Evolutionary conservation across 2,329 filamentous ascomycete species (phyloP).

Genomic region (Colletotrichum karsti): DNA sequence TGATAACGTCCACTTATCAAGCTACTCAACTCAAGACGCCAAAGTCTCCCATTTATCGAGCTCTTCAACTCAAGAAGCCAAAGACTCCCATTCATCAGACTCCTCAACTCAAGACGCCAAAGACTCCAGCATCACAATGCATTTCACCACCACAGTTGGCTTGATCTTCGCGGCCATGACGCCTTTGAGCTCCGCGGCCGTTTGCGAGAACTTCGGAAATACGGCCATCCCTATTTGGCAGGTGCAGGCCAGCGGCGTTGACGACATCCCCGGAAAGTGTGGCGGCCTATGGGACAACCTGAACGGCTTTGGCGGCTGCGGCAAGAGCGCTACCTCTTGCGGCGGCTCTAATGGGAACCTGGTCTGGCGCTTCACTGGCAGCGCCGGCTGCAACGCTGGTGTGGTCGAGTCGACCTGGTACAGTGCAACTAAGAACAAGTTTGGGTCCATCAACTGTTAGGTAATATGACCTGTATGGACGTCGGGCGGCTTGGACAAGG

Average conservation of each 20-base stretch:
- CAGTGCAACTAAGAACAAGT: conserved; percentile 2
- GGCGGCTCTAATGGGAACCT: not conserved
- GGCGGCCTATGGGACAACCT: conserved; percentile 11
- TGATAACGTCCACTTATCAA: too few relatives aligned
- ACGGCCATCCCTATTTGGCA: not conserved
- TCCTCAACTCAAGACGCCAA: not conserved
- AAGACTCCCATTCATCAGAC: not conserved
- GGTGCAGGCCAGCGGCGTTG: not conserved
- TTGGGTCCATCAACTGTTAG: not conserved
- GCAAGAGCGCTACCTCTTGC: not conserved
- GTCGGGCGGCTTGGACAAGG: not conserved
- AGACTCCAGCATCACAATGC: not conserved
- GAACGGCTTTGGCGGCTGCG: not conserved
- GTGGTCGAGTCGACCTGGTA: not conserved
- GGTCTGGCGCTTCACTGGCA: not conserved
- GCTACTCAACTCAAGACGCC: too few relatives aligned
- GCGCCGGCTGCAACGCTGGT: not conserved
- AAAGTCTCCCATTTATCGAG: too few relatives aligned
- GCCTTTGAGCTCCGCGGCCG: not conserved
- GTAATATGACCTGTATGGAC: too few relatives aligned
- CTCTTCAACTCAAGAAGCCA: too few relatives aligned
- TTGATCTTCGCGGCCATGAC: not conserved
- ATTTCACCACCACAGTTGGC: not conserved
- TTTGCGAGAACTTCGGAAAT: not conserved
- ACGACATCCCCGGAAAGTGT: conserved; percentile 3